Base-by-base conservation (phyloP, 2,329 filamentous ascomycete genomes). In the Venturia oleaginea region DNA sequence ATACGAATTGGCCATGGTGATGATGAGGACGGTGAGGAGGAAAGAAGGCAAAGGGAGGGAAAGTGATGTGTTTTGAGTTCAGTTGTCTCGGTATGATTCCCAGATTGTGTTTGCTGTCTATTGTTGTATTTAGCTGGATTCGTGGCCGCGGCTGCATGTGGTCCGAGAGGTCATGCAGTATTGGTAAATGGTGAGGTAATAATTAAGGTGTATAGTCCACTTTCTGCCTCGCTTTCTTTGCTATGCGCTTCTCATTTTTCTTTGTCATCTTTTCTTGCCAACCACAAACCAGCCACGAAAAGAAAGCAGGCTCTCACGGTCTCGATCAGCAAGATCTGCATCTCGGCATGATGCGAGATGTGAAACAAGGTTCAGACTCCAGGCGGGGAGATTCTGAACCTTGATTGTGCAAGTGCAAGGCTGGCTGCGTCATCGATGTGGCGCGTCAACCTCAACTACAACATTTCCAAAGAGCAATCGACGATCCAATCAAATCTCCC, bases 401-500 rank as follows among this genome's bases (percentile, higher is more conserved):
- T 57, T 57, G 51, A n/a, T 57, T 34, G 15, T 34, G 46, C 46
- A 40, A 40, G 11, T 13, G 22, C 46, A 51, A 51, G 46, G 46
- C 46, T 51, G 46, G 46, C 46, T 51, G 46, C 46, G 46, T 51
- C 46, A 51, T 51, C 43, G 43, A 46, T 27, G 22, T 51, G 46
- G 6, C 22, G 43, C 43, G 43, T 13, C n/a, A 10, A 48, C 4
- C 22, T 27, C 22, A 22, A 22, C 43, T 51, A 22, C 46, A 17
- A 51, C 46, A 51, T 27, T 51, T 51, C 10, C 11, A 22, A 10
- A 13, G 1, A 51, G n/a, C n/a, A n/a, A n/a, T n/a, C n/a, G n/a
- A n/a, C n/a, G n/a, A n/a, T n/a, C n/a, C n/a, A n/a, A n/a, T n/a
- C 7, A 51, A 27, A 27, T 17, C 13, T 19, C 13, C 13, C 15